Conservation (phyloP, 2,329 filamentous ascomycete genomes). For the Claviceps sp. region DNA sequence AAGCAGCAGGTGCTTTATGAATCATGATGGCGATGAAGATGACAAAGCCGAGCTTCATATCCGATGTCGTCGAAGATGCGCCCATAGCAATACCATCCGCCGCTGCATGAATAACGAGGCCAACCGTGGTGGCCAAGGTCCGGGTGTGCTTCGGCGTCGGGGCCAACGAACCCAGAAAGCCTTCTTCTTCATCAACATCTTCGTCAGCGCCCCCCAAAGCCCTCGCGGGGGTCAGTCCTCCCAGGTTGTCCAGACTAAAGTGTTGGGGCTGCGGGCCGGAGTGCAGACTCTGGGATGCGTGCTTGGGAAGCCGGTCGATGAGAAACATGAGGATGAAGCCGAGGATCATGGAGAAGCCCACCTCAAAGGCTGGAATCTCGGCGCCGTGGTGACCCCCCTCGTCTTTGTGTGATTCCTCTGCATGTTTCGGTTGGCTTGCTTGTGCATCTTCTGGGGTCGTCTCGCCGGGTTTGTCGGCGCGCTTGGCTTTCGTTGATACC, state of each 20-base stretch:
- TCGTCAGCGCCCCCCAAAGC: constrained; percentile 32
- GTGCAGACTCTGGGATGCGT: constrained; percentile 52
- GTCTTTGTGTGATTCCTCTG: constrained; percentile 20
- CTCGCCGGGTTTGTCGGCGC: not conserved
- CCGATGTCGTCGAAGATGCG: constrained; percentile 64
- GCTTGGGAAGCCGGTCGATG: constrained; percentile 71
- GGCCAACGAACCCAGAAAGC: constrained; percentile 45
- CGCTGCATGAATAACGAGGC: constrained; percentile 88
- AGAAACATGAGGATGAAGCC: constrained; percentile 97
- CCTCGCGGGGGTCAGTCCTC: constrained; percentile 25
- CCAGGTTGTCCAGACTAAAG: constrained; percentile 77
- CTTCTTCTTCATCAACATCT: constrained; percentile 41
- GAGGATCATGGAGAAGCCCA: constrained; percentile 73
- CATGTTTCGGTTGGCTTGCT: constrained; percentile 7
- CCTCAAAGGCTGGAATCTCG: constrained; percentile 55
- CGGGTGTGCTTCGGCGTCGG: constrained; percentile 45
- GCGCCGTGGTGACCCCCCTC: constrained; percentile 11
- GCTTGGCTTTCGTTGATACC: not conserved
- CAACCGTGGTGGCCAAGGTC: constrained; percentile 72
- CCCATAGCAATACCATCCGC: constrained; percentile 94
- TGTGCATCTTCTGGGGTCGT: not conserved
- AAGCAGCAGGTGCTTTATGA: constrained; percentile 91
- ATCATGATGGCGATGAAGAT: constrained; percentile 96
- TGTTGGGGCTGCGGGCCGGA: constrained; percentile 59
- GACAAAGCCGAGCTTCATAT: constrained; percentile 70